These are phyloP conservation scores for Lolium rigidum DNA, from an alignment of 176 grass and related monocot genomes.

Conservation along the genomic window DNA sequence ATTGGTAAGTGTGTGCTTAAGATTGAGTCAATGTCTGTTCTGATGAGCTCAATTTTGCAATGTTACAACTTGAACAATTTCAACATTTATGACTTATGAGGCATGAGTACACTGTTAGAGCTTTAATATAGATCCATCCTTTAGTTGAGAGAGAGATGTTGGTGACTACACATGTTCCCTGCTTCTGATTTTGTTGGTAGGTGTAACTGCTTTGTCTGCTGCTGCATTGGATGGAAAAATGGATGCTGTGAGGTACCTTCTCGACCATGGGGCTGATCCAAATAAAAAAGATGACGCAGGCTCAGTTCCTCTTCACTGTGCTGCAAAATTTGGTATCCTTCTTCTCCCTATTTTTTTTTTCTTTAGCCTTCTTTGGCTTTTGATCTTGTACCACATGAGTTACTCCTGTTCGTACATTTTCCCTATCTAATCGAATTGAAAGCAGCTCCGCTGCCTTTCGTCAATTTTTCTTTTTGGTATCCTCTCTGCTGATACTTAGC, in stretches of 20 bases:
- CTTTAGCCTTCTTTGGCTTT: no score
- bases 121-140: neutral
- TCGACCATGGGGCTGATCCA: constrained; percentile 41
- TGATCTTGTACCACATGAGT: no score
- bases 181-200: constrained; percentile 30
- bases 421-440: no score
- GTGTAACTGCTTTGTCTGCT: constrained; percentile 43
- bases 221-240: constrained; percentile 47
- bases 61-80: neutral
- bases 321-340: constrained; percentile 34
- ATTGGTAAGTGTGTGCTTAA: constrained; percentile 27
- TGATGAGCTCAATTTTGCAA: neutral
- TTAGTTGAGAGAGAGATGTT: neutral
- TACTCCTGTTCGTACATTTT: no score
- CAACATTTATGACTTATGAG: constrained; percentile 6
- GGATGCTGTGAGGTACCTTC: constrained; percentile 31
- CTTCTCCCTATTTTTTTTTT: no score
- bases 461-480: neutral
- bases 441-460: no score
- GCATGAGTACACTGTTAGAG: neutral
- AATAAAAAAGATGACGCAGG: constrained; percentile 17
- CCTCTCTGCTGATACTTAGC: neutral
- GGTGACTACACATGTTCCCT: constrained; percentile 6
- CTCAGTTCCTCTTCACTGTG: constrained; percentile 40
- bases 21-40: neutral